Evolutionary conservation across 495 filamentous ascomycete species (phyloP), one percentile per base, ranked within the genome.

Genomic region (Gamarada debralockiae): DNA sequence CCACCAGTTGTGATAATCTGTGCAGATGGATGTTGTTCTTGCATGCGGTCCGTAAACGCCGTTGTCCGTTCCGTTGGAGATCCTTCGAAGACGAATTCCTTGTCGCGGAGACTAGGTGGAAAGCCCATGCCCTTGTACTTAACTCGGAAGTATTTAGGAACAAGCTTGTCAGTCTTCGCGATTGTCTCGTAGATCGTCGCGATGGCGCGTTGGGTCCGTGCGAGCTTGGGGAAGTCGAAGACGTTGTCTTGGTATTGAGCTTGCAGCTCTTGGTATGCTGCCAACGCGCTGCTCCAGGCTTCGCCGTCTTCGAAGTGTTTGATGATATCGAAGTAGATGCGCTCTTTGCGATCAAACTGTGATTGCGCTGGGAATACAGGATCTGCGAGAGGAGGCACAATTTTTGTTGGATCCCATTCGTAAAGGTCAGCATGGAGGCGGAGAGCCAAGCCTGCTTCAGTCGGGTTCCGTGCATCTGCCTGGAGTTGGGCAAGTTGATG

Each of bases 401-500:
- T 71, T 46, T 79, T 81, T 14, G 71, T 76, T 0, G 87, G 77
- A 64, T 96, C 89, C 93, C 93, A 98, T 31, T 89, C 82, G 67
- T 97, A 97, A 17, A 96, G 72, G 53, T 96, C 92, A 2, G 93
- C 90, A 65, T 97, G 93, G 31, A 96, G 84, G 6, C 87, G 84
- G 5, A 99, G 79, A 3, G 91, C 92, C 25, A 97, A 78, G 15
- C 91, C 93, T 9, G 93, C 93, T 72, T 97, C 93, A 13, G 91
- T 89, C 56, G 84, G 81, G 63, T 97, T 92, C 50, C 85, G 73
- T 2, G 84, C 79, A 24, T 83, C 76, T 3, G 79, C 76, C 68
- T 97, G 93, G 3, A 90, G 72, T 44, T 84, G 74, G 12, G 90
- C 89, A 2, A 99, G 76, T 65, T 96, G 90, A 63, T 99, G 95